phyloP scores from a whole-genome alignment of 768 basidiomycete genomes.

The Lentinus brumalis region DNA sequence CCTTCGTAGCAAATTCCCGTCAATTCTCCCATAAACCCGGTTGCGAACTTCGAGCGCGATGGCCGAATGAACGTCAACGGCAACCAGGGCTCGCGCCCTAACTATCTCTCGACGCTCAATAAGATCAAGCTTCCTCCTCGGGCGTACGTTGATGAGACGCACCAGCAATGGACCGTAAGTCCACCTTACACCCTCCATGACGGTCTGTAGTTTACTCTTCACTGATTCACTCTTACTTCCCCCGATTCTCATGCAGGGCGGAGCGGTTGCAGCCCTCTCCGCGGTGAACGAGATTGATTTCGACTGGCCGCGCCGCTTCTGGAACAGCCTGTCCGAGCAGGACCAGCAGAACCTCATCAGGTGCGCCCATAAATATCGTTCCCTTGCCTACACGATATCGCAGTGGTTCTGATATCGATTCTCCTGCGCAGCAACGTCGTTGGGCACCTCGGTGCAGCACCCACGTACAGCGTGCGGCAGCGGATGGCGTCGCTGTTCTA shows the following conservation, averaged over 20 bases:
- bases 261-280: constrained; percentile 40
- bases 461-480: constrained; percentile 30
- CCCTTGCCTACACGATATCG: neutral
- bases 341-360: constrained; percentile 40
- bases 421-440: constrained; percentile 33
- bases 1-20: constrained; percentile 36
- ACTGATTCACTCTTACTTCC: neutral
- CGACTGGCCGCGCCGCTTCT: constrained; percentile 41
- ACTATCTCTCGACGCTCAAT: constrained; percentile 40
- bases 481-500: constrained; percentile 38
- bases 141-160: constrained; percentile 41
- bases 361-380: constrained; percentile 8
- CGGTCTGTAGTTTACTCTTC: neutral
- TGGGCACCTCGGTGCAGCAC: constrained; percentile 40
- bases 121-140: constrained; percentile 35
- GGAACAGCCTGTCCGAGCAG: constrained; percentile 35
- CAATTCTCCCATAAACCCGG: constrained; percentile 41
- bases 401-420: neutral
- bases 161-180: constrained; percentile 40
- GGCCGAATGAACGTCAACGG: constrained; percentile 38
- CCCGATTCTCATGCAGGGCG: constrained; percentile 28
- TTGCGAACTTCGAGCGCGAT: constrained; percentile 43
- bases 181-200: neutral
- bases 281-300: constrained; percentile 41
- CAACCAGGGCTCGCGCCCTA: constrained; percentile 43